A percentile compares a stretch with the other conserved stretches of the same genome.
Evolutionary conservation across 768 basidiomycete genomes (phyloP).

Genomic region (Tylopilus sp.): DNA sequence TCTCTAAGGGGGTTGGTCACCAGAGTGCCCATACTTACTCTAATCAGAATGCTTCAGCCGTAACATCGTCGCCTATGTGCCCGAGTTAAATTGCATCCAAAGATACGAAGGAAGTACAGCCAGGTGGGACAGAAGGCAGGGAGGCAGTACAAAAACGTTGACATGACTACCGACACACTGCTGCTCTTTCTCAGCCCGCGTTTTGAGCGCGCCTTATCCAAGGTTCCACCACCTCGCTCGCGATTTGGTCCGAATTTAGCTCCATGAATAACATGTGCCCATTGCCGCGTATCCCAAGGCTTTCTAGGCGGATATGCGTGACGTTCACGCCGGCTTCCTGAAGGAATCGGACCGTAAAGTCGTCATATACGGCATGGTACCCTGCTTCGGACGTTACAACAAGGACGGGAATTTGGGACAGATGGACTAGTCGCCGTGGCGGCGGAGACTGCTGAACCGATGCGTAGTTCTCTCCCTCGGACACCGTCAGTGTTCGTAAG

Average conservation of each 20-base stretch:
- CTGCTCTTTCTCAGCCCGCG: background rate
- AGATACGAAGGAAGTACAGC: background rate
- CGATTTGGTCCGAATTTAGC: conserved; percentile 44
- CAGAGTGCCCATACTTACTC: background rate
- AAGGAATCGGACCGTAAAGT: conserved; percentile 42
- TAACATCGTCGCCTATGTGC: background rate
- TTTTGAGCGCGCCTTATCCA: conserved; percentile 34
- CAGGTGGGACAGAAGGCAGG: background rate
- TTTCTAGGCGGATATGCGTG: conserved; percentile 38
- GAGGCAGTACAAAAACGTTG: background rate
- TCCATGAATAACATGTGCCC: conserved; percentile 60
- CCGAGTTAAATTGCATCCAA: background rate
- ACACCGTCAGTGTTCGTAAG: conserved; percentile 28
- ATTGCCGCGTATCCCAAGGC: conserved; percentile 48
- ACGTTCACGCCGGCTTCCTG: conserved; percentile 43
- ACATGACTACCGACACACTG: background rate
- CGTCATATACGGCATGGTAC: conserved; percentile 49
- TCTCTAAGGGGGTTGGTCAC: too few species aligned
- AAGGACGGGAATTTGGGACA: conserved; percentile 42
- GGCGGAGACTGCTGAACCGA: conserved; percentile 44
- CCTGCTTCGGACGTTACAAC: conserved; percentile 48
- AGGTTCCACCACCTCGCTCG: conserved; percentile 35
- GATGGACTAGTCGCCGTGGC: conserved; percentile 39
- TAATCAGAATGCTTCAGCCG: background rate
- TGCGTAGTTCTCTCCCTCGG: conserved; percentile 30